Percentiles rank a stretch among this genome's conserved stretches.
Conservation (phyloP, 305 asterid genomes). For the Ajuga reptans region DNA sequence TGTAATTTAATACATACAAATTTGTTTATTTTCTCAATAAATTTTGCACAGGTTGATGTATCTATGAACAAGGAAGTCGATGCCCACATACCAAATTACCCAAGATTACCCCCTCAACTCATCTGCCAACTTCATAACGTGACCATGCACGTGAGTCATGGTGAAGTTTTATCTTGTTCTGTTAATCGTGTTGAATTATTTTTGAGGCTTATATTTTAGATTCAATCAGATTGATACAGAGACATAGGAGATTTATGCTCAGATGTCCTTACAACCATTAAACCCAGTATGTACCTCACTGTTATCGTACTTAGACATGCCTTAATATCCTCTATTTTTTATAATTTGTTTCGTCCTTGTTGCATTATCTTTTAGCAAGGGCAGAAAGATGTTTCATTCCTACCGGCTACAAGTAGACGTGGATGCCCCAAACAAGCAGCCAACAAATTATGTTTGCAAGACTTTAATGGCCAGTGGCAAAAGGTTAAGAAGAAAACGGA, state of each 20-base stretch:
- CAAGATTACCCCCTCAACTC: constrained; percentile 57
- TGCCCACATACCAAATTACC: constrained; percentile 52
- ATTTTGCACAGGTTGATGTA: constrained; percentile 45
- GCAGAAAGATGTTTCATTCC: constrained; percentile 62
- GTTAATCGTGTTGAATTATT: neutral
- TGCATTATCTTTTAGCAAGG: constrained; percentile 43
- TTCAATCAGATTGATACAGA: constrained; percentile 53
- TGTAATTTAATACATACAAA: neutral
- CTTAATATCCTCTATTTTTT: neutral
- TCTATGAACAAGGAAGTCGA: constrained; percentile 64
- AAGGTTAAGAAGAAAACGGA: too few species aligned
- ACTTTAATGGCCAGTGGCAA: constrained; percentile 77
- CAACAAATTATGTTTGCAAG: constrained; percentile 69
- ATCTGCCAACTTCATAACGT: constrained; percentile 61
- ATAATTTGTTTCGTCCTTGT: neutral
- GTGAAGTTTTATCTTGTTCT: constrained; percentile 1
- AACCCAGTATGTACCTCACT: constrained; percentile 35
- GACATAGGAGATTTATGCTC: constrained; percentile 67
- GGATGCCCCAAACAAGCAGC: constrained; percentile 60
- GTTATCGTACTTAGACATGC: neutral
- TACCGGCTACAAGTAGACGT: constrained; percentile 66
- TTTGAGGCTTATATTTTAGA: constrained; percentile 12
- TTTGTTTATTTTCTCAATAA: neutral
- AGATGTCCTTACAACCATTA: constrained; percentile 60
- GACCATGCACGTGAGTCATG: constrained; percentile 52